These are phyloP conservation scores for Ulota crispa DNA, from an alignment of 225 moss, liverwort and hornwort genomes.

Conservation along the genomic window DNA sequence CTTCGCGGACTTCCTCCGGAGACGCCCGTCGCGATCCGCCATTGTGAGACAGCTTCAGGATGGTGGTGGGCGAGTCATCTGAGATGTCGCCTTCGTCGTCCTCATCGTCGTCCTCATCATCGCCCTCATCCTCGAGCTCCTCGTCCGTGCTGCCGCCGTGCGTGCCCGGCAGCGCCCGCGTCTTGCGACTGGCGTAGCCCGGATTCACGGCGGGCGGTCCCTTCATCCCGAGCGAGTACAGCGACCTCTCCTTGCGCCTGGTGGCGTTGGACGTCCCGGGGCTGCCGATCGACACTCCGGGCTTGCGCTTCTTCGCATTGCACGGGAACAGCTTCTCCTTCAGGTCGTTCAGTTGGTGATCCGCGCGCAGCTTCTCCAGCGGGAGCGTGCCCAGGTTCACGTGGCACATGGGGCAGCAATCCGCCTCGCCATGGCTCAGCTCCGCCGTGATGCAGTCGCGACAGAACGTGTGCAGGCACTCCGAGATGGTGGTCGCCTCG, in stretches of 20 bases:
- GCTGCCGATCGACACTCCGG: conserved; percentile 50
- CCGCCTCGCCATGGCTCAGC: conserved; percentile 85
- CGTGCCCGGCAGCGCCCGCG: conserved; percentile 55
- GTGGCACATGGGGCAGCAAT: conserved; percentile 91
- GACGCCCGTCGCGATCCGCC: conserved; percentile 27
- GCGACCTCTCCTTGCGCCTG: conserved; percentile 85
- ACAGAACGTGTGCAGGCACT: conserved; percentile 97
- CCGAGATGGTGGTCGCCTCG: conserved; percentile 92
- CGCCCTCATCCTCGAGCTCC: conserved; percentile 33
- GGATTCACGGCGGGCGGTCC: conserved; percentile 75
- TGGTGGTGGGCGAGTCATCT: conserved; percentile 46
- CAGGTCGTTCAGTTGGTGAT: conserved; percentile 87
- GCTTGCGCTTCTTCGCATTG: conserved; percentile 72
- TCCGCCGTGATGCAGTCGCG: conserved; percentile 73
- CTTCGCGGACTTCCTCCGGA: conserved; percentile 14
- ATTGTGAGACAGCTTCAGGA: conserved; percentile 32
- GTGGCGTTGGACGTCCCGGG: conserved; percentile 55
- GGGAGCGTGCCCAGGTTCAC: conserved; percentile 88
- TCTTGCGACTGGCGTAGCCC: conserved; percentile 83
- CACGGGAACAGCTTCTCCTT: conserved; percentile 84
- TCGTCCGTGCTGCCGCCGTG: conserved; percentile 60
- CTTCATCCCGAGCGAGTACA: conserved; percentile 89
- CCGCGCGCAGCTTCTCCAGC: conserved; percentile 91
- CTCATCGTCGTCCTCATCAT: conserved; percentile 56
- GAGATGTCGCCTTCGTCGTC: conserved; percentile 51